Percentiles rank a stretch among this genome's conserved stretches.
Evolutionary conservation across 768 basidiomycete species (phyloP).

Genomic region (Hygrocybe coccinea): DNA sequence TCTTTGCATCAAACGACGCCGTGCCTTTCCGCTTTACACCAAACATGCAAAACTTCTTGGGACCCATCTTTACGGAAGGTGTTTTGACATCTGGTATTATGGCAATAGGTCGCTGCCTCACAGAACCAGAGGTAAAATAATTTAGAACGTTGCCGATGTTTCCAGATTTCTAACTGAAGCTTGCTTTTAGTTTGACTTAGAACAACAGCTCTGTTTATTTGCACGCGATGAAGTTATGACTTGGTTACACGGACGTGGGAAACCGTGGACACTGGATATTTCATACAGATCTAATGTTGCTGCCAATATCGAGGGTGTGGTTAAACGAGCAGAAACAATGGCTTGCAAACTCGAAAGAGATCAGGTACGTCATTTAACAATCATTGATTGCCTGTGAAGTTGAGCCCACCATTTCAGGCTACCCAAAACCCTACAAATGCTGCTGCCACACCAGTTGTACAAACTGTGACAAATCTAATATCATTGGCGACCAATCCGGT

Average conservation of each 20-base stretch:
- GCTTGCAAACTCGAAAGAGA: constrained; percentile 85
- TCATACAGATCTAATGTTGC: constrained; percentile 52
- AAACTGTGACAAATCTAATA: constrained; percentile 79
- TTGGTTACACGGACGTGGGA: constrained; percentile 60
- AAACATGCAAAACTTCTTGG: constrained; percentile 91
- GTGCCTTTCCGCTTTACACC: constrained; percentile 98
- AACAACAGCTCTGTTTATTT: constrained; percentile 87
- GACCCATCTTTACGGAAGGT: constrained; percentile 85
- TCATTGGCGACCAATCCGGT: constrained; percentile 82
- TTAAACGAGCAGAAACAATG: constrained; percentile 77
- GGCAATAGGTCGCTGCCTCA: constrained; percentile 85
- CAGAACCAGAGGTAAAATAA: constrained; percentile 76
- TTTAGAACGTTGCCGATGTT: background rate
- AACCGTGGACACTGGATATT: constrained; percentile 53
- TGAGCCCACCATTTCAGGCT: constrained; percentile 18
- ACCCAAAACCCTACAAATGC: constrained; percentile 34
- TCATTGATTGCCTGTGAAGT: background rate
- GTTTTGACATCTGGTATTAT: constrained; percentile 81
- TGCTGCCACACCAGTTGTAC: constrained; percentile 54
- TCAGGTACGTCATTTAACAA: constrained; percentile 44
- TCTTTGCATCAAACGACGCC: constrained; percentile 75
- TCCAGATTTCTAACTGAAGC: background rate
- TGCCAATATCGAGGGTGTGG: constrained; percentile 60
- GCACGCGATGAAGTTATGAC: constrained; percentile 87
- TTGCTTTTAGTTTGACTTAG: constrained; percentile 71